Evolutionary conservation across 108 stramenopile species (phyloP).

Genomic region (Skeletonema menzelii): DNA sequence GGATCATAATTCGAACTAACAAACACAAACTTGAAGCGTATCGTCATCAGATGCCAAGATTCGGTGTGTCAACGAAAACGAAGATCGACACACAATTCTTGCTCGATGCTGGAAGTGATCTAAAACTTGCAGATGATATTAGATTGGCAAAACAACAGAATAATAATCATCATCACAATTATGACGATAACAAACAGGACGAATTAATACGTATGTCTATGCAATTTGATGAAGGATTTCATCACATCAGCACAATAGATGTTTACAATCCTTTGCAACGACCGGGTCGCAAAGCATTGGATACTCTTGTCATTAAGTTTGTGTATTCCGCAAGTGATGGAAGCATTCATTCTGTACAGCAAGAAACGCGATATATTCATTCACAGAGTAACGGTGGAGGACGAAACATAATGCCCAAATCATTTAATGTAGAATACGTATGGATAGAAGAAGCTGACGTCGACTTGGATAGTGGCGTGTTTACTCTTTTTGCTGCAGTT

Average conservation of each 20-base stretch:
- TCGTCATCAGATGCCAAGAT: slow-evolving; percentile 42
- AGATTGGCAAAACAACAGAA: background rate
- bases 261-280: slow-evolving; percentile 14
- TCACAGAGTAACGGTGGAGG: background rate
- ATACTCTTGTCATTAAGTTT: slow-evolving; percentile 28
- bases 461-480: slow-evolving; percentile 24
- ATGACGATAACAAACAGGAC: background rate
- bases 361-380: slow-evolving; percentile 15
- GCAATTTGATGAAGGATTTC: slow-evolving; percentile 41
- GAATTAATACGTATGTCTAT: background rate
- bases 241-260: slow-evolving; percentile 39
- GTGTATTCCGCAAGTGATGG: slow-evolving; percentile 41
- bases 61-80: slow-evolving; percentile 38
- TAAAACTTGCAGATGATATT: too few relatives aligned
- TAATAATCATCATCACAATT: background rate
- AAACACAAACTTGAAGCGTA: slow-evolving; percentile 30
- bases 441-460: slow-evolving; percentile 49
- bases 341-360: slow-evolving; percentile 38
- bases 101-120: background rate
- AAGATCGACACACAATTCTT: slow-evolving; percentile 22
- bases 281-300: slow-evolving; percentile 5
- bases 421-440: slow-evolving; percentile 34
- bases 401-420: background rate
- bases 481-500: slow-evolving; percentile 21
- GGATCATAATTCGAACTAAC: slow-evolving; percentile 32